Conservation (phyloP, 192 early-diverging fungal species). For the Geosiphon pyriformis region DNA sequence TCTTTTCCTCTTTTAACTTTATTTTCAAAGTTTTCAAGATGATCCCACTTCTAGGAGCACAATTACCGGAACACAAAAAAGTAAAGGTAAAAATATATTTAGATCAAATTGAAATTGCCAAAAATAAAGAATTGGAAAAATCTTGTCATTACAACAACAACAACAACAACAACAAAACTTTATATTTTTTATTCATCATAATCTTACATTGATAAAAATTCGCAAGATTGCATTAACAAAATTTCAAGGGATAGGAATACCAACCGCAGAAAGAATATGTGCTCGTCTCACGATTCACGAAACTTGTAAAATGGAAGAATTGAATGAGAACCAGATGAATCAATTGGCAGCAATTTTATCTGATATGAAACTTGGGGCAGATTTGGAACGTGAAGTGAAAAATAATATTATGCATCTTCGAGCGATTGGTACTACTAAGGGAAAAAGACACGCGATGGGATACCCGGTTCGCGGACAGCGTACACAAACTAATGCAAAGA, state of each 20-base stretch:
- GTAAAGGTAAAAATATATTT: slow-evolving; percentile 8
- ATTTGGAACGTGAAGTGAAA: slow-evolving; percentile 62
- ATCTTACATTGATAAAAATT: too few species aligned
- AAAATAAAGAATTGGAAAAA: background rate
- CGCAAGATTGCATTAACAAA: slow-evolving; percentile 23
- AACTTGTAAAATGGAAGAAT: slow-evolving; percentile 79
- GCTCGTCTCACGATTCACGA: slow-evolving; percentile 78
- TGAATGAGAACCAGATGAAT: slow-evolving; percentile 83
- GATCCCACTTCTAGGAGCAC: slow-evolving; percentile 2
- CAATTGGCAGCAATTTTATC: slow-evolving; percentile 79
- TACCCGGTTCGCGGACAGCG: slow-evolving; percentile 87
- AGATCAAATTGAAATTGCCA: background rate
- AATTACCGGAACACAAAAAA: slow-evolving; percentile 8
- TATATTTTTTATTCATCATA: too few species aligned
- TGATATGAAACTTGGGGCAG: slow-evolving; percentile 82
- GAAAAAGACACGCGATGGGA: slow-evolving; percentile 78
- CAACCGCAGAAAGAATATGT: slow-evolving; percentile 69
- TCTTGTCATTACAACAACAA: too few species aligned
- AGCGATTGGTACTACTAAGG: slow-evolving; percentile 70
- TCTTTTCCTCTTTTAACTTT: too few species aligned
- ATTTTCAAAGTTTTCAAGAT: too few species aligned
- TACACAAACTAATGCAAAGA: slow-evolving; percentile 81
- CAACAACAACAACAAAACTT: too few species aligned
- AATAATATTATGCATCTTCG: slow-evolving; percentile 71
- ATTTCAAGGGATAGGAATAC: slow-evolving; percentile 88